Evolutionary conservation across 2,329 filamentous ascomycete genomes (phyloP), one percentile per base, ranked within the genome.

Genomic region (Penicillium sp.): DNA sequence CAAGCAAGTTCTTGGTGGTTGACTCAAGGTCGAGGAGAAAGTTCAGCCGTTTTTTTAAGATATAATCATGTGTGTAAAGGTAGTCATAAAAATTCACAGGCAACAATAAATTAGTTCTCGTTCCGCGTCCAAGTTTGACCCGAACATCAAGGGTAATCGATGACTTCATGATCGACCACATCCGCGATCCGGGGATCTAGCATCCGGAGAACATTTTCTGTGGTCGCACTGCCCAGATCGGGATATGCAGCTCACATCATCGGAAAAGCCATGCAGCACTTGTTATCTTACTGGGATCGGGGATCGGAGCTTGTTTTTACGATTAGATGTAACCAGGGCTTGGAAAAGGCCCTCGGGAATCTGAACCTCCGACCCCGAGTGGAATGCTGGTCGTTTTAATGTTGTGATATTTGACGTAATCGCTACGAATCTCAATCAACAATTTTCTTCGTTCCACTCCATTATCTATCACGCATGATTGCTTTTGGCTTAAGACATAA

Each of bases 341-440:
- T 33, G 7, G 45, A 1, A 25, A 1, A 25, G 16, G 13, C 30
- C 19, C 37, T 57, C 62, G 48, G 60, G 11, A n/a, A 13, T 25
- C 4, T 58, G 37, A 28, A 52, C 16, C 54, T 43, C 64, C 62
- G 65, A 65, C 16, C 22, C 57, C 64, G 57, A 62, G 43, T 38
- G 55, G 49, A 19, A 8, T 19, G 26, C 48, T 51, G 40, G 54
- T 43, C 25, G 43, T 26, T 13, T 33, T 11, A 19, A 45, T 51
- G 45, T 19, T 45, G 52, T 58, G 62, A 61, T 60, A 28, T 45
- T 65, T 68, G 65, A 68, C 65, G 65, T 68, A 65, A 68, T 57
- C 3, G 16, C 46, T 55, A 43, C 53, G 49, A 37, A 53, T 28
- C 43, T 4, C 11, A 8, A 35, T 19, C 8, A 14, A 2, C n/a